These are phyloP conservation scores for Acorus calamus DNA, from an alignment of 106 monocot species.

Conservation along the genomic window DNA sequence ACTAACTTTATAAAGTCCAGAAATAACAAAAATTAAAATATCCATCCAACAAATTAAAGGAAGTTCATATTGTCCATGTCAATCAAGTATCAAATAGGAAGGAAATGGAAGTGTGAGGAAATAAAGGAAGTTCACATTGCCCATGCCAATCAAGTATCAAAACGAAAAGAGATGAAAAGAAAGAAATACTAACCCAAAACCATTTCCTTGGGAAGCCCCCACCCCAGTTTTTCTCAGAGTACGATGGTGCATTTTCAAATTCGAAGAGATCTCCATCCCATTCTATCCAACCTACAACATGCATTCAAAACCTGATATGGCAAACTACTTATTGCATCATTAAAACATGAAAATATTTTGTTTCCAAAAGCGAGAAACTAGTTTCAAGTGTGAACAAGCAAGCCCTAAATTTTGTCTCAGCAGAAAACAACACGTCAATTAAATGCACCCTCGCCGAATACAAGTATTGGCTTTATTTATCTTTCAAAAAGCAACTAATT, in stretches of 20 bases:
- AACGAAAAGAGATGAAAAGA: background rate
- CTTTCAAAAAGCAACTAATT: no score
- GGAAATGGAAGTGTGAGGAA: background rate
- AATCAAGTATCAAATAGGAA: background rate
- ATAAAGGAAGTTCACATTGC: background rate
- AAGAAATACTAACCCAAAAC: constrained; percentile 70
- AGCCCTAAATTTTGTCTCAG: no score
- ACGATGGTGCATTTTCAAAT: constrained; percentile 97
- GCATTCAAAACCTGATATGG: background rate
- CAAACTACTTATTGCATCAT: background rate
- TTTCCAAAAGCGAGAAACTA: no score
- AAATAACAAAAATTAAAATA: no score
- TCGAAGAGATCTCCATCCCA: constrained; percentile 88
- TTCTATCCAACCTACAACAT: constrained; percentile 86
- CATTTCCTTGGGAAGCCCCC: constrained; percentile 94
- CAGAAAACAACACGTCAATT: no score
- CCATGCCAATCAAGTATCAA: background rate
- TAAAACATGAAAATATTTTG: background rate
- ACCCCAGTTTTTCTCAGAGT: constrained; percentile 99
- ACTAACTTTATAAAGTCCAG: no score
- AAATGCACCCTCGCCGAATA: no score
- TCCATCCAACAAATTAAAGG: background rate
- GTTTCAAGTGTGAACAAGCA: no score
- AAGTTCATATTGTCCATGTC: background rate
- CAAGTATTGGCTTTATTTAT: no score